Evolutionary conservation across 2,329 filamentous ascomycete species (phyloP).

Genomic region (Cercospora beticola): DNA sequence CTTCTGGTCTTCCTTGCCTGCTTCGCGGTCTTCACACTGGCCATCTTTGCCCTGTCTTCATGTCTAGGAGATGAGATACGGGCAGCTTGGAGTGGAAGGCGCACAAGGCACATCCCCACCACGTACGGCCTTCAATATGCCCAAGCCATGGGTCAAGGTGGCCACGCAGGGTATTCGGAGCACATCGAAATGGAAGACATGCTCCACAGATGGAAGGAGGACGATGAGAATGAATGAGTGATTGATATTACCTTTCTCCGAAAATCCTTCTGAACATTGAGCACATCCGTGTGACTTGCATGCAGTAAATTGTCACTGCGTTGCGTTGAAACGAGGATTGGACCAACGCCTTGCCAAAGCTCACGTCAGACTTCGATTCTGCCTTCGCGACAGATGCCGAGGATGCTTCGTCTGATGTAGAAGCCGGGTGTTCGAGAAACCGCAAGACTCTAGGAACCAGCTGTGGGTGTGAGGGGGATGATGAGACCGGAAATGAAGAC

Average conservation of each 20-base stretch:
- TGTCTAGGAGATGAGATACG: slow-evolving; percentile 56
- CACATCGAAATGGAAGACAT: slow-evolving; percentile 64
- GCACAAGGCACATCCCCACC: slow-evolving; percentile 41
- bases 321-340: neutral
- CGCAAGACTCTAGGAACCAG: neutral
- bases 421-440: neutral
- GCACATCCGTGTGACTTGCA: neutral
- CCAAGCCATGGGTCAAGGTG: slow-evolving; percentile 54
- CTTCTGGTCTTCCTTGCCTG: slow-evolving; percentile 26
- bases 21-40: slow-evolving; percentile 36
- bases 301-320: neutral
- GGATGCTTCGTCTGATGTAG: neutral
- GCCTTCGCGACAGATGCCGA: neutral
- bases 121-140: slow-evolving; percentile 59
- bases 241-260: neutral
- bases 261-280: neutral
- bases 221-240: slow-evolving; percentile 9
- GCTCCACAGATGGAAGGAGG: slow-evolving; percentile 41
- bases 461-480: neutral
- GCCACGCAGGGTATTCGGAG: slow-evolving; percentile 57
- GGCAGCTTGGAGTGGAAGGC: slow-evolving; percentile 45
- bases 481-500: neutral
- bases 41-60: slow-evolving; percentile 55
- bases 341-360: neutral
- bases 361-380: neutral